Conservation (phyloP, 345 rosid species). For the Cardiospermum halicacabum region DNA sequence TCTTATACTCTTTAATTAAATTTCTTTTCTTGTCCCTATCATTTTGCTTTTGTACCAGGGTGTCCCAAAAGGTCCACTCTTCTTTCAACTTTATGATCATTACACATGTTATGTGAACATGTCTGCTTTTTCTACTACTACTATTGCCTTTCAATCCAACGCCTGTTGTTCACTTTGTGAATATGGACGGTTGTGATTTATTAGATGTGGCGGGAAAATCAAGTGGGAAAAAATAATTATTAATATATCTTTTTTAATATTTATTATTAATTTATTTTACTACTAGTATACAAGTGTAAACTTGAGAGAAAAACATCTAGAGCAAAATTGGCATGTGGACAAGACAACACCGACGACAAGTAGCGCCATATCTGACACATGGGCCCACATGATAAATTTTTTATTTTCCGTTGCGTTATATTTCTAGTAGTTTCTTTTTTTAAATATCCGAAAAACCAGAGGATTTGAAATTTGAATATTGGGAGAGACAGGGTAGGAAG, state of each 20-base stretch:
- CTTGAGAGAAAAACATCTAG: not conserved
- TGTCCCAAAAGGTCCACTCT: slow-evolving; percentile 19
- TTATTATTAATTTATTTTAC: not conserved
- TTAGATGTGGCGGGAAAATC: slow-evolving; percentile 41
- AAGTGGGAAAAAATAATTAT: slow-evolving; percentile 19
- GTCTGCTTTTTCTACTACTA: slow-evolving; percentile 3
- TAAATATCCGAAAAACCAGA: not conserved
- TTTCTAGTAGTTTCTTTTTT: slow-evolving; percentile 1
- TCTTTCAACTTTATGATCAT: slow-evolving; percentile 32
- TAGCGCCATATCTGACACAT: slow-evolving; percentile 12
- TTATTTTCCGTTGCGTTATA: slow-evolving; percentile 22
- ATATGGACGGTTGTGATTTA: slow-evolving; percentile 7
- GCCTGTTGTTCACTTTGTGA: not conserved
- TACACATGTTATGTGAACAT: slow-evolving; percentile 25
- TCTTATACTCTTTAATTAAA: not conserved
- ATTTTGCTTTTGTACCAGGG: slow-evolving; percentile 14
- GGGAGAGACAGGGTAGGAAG: not conserved
- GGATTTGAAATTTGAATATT: not conserved
- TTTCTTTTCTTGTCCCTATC: slow-evolving; percentile 4
- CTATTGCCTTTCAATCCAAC: slow-evolving; percentile 14
- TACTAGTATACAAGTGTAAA: not conserved
- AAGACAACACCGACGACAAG: slow-evolving; percentile 47
- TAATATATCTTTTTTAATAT: not conserved
- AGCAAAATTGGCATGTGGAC: slow-evolving; percentile 14
- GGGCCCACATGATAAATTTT: slow-evolving; percentile 24